Percentiles rank a stretch among this genome's conserved stretches.
Evolutionary conservation across 2,329 filamentous ascomycete species (phyloP).

Genomic region (Neofusicoccum ribis): DNA sequence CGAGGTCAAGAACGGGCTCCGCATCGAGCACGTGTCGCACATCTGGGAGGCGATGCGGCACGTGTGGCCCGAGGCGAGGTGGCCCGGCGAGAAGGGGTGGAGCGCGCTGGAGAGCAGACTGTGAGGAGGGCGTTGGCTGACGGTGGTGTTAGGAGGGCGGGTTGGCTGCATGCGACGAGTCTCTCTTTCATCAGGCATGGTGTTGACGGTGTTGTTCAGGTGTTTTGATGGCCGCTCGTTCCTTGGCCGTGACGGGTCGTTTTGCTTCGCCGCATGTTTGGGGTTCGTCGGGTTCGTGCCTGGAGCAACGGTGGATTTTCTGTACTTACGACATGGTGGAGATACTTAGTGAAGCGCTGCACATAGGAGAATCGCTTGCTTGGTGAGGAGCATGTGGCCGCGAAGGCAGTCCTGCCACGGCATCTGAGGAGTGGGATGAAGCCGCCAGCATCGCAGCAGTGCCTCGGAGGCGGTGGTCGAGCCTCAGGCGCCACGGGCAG

Average conservation of each 20-base stretch:
- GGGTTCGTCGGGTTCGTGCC: neutral
- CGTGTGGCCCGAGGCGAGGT: constrained; percentile 88
- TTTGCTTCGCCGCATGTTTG: neutral
- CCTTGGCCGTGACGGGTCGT: too few relatives aligned
- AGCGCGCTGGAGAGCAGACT: constrained; percentile 53
- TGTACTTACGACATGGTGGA: neutral
- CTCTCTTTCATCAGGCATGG: constrained; percentile 13
- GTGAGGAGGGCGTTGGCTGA: neutral
- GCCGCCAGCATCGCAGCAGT: too few relatives aligned
- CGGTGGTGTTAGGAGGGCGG: neutral
- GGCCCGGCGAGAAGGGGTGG: constrained; percentile 72
- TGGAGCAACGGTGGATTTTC: neutral
- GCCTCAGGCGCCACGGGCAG: too few relatives aligned
- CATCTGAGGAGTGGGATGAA: too few relatives aligned
- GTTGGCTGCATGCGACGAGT: neutral
- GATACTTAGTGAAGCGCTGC: neutral
- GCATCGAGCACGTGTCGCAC: constrained; percentile 89
- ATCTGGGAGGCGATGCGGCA: constrained; percentile 91
- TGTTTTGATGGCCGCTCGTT: neutral
- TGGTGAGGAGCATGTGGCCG: neutral
- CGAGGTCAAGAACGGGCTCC: constrained; percentile 82
- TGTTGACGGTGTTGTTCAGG: neutral
- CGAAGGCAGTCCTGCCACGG: too few relatives aligned
- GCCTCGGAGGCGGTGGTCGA: too few relatives aligned
- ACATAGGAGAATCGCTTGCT: neutral